These are phyloP conservation scores for Tolypocladium cylindrosporum DNA, from an alignment of 2,329 filamentous ascomycete genomes.

Conservation along the genomic window DNA sequence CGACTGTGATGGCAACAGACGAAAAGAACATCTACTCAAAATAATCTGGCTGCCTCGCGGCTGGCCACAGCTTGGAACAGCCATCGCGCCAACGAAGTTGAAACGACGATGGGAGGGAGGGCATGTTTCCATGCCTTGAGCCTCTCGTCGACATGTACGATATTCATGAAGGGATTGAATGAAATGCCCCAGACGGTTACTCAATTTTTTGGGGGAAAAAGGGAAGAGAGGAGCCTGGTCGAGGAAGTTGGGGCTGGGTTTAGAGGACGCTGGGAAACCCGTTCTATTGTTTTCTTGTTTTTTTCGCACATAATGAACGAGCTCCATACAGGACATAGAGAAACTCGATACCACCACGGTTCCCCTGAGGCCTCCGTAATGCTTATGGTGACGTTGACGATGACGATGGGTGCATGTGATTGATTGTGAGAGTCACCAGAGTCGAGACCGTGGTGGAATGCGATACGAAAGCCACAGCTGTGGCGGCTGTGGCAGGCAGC, in stretches of 20 bases:
- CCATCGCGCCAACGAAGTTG: neutral
- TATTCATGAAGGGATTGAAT: slow-evolving; percentile 1
- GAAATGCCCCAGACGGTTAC: neutral
- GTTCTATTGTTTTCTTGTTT: neutral
- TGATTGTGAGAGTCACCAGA: neutral
- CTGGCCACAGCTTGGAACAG: neutral
- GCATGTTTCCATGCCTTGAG: neutral
- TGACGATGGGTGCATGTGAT: neutral
- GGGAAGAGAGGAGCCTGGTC: neutral
- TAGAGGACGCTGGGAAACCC: neutral
- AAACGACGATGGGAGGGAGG: neutral
- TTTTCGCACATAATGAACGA: neutral
- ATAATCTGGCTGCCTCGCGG: too few species aligned
- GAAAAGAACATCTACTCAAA: too few species aligned
- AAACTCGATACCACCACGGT: neutral
- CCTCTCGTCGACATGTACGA: neutral
- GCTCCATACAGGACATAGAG: neutral
- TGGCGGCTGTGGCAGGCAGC: neutral
- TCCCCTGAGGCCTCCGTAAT: neutral
- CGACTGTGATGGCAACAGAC: too few species aligned
- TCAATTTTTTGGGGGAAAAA: neutral
- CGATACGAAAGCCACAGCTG: neutral
- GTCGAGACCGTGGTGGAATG: neutral
- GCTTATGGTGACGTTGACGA: neutral
- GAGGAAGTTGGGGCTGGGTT: too few species aligned